Evolutionary conservation across 2,329 filamentous ascomycete species (phyloP), one percentile per base, ranked within the genome.

Genomic region (Aspergillus chevalieri): DNA sequence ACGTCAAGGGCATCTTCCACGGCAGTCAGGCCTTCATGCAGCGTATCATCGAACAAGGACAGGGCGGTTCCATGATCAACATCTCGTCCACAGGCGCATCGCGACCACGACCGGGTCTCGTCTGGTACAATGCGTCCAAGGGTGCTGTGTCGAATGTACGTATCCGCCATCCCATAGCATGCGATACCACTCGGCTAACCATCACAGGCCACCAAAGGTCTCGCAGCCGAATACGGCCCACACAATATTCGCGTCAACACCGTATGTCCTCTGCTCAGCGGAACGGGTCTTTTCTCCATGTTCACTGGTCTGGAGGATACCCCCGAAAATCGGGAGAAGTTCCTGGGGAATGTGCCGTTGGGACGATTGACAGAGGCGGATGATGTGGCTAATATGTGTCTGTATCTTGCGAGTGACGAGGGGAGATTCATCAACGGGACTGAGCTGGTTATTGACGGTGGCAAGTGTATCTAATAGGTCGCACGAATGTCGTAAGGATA

Each of bases 161-260:
- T 56, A 12, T 8, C 33, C 28, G 19, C 15, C 22, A 21, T 14
- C 44, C 17, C 34, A 49, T 6, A 17, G 2, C 17, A 19, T 36
- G n/a, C 28, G n/a, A 39, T 36, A 21, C 8, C 26, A 24, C 6
- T 3, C n/a, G 1, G 21, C 41, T 47, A 21, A n/a, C 28, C 34
- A 15, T 64, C 59, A n/a, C 47, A 79, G 70, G 81, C 80, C 8
- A 84, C 81, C 2, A 84, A 82, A 68, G 79, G 79, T 9, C 75
- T 91, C 56, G 87, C 86, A 0, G 82, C 85, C 1, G 86, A 90
- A 65, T 90, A 86, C 57, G 87, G 83, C 0, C 78, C 81, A 0
- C 78, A 75, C 58, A 68, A 72, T 47, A 76, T 77, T 56, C 72
- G 74, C 26, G 72, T 76, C 58, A 77, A 76, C 61, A 74, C 73